Evolutionary conservation across 202 grass and related monocot species (phyloP).

Genomic region (Musa balbisiana): DNA sequence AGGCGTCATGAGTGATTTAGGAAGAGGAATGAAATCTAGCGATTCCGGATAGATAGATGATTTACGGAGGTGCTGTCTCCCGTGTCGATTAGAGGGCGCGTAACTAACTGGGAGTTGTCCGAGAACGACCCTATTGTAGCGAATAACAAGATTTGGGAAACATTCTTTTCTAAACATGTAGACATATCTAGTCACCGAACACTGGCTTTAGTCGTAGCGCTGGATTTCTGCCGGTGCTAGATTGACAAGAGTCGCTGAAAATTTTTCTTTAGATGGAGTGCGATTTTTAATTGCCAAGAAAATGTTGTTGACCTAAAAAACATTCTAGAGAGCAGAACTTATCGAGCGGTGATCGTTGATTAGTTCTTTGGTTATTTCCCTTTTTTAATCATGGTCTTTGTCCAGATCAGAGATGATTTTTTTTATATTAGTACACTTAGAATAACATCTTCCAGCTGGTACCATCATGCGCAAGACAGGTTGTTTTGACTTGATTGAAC

Average conservation of each 20-base stretch:
- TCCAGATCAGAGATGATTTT: background rate
- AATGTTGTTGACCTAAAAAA: background rate
- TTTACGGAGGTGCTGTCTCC: background rate
- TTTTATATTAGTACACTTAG: background rate
- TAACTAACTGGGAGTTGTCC: background rate
- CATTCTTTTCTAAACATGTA: background rate
- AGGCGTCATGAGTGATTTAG: background rate
- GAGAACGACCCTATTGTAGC: background rate
- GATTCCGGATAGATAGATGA: too few relatives aligned
- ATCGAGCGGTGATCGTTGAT: background rate
- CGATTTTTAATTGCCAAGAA: background rate
- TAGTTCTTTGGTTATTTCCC: background rate
- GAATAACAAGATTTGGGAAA: background rate
- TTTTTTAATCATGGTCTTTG: background rate
- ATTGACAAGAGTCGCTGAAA: background rate
- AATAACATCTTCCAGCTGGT: background rate
- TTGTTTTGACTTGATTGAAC: background rate
- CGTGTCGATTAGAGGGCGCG: background rate
- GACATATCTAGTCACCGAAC: background rate
- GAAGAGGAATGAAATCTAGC: too few relatives aligned
- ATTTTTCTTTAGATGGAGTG: background rate
- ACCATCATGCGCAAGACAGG: background rate
- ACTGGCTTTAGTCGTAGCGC: background rate
- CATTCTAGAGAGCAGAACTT: background rate
- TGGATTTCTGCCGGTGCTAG: background rate